Percentiles rank a stretch among this genome's conserved stretches.
These are phyloP conservation scores for Pseudognaphalium luteoalbum DNA, from an alignment of 129 eudicot genomes.

Conservation along the genomic window DNA sequence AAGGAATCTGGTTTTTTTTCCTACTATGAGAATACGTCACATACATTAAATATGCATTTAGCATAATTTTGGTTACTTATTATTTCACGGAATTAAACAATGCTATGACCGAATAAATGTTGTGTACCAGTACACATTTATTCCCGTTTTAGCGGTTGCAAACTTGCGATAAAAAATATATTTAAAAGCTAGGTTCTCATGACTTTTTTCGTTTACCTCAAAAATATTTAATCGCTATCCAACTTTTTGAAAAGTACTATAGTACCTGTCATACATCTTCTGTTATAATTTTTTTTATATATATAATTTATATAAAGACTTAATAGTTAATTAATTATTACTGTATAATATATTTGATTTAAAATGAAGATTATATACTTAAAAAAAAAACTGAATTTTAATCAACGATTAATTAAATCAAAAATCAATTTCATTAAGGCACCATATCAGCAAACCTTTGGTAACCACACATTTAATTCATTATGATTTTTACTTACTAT, in stretches of 20 bases:
- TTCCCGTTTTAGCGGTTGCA: constrained; percentile 2
- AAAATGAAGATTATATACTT: no score
- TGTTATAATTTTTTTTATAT: no score
- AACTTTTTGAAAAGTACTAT: no score
- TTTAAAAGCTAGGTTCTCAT: not conserved
- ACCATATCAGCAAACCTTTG: no score
- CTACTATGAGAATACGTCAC: not conserved
- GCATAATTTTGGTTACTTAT: not conserved
- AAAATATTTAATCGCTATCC: no score
- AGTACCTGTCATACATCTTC: no score
- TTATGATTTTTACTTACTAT: constrained; percentile 3
- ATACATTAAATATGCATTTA: not conserved
- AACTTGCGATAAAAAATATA: not conserved
- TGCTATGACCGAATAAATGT: constrained; percentile 4
- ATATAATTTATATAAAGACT: no score
- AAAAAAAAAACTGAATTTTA: no score
- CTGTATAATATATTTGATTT: no score
- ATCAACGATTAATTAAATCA: no score
- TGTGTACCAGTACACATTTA: not conserved
- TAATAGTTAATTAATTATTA: no score
- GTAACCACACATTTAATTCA: constrained; percentile 17
- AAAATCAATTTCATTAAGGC: no score
- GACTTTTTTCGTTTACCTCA: not conserved
- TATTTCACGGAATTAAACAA: not conserved
- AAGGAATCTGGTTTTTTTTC: not conserved